Evolutionary conservation across 192 early-diverging fungal genomes (phyloP), one percentile per base, ranked within the genome.

Genomic region (Podochytrium sp.): DNA sequence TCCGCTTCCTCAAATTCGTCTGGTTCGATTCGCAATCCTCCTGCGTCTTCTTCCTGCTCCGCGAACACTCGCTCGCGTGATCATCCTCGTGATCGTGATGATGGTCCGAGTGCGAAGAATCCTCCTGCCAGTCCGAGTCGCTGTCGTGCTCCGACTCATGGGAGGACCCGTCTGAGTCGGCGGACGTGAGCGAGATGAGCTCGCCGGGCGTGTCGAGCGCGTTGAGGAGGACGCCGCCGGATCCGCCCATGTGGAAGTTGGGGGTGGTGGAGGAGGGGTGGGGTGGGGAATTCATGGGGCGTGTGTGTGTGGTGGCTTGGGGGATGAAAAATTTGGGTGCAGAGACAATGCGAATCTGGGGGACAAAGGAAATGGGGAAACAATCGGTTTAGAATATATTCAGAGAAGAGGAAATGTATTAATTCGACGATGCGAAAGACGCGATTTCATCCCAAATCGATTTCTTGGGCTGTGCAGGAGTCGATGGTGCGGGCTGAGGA

Each of bases 1-100:
- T 94, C 65, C 84, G 88, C 52, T 81, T 84, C 51, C 91, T 71
- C 68, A 94, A 49, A 33, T 87, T 78, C 30, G 64, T 34, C 71
- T 87, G 86, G 50, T 14, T 20, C 37, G 34, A 32, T 25, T 73
- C 59, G 4, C 6, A 4, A 0, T 33, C 12, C 23, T 51, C 62
- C 32, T 53, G 20, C 32, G 3, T 27, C 10, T 39, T 30, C 72
- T 25, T 23, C 7, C 14, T 25, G n/a, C 30, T 37, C 32, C 25
- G 25, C 32, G 18, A 38, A 6, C 14, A 25, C 63, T 16, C 41
- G 0, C 25, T 30, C 16, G 63, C 63, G 27, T 34, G 20, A 2
- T 16, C 53, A 25, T 18, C 58, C 41, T 58, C 70, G 41, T 25
- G 42, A 3, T 40, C 57, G 1, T 72, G 53, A 20, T 72, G 61